These are phyloP conservation scores for Pseudogymnoascus sp. DNA, from an alignment of 2,329 filamentous ascomycete genomes.

Conservation along the genomic window DNA sequence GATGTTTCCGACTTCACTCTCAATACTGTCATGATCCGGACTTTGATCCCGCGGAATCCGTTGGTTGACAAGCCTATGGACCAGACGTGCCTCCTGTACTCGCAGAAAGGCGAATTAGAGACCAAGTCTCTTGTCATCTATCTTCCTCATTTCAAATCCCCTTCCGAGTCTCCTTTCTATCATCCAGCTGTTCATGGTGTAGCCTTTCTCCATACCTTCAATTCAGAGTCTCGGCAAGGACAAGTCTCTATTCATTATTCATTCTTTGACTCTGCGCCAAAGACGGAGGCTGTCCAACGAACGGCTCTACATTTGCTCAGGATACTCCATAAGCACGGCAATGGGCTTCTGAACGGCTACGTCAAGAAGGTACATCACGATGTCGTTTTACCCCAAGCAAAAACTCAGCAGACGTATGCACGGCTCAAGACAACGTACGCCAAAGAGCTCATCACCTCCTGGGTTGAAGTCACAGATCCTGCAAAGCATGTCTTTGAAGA, in stretches of 20 bases:
- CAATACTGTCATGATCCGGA: slow-evolving; percentile 61
- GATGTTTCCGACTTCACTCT: slow-evolving; percentile 40
- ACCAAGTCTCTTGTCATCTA: slow-evolving; percentile 59
- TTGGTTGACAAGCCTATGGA: slow-evolving; percentile 65
- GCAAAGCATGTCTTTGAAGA: slow-evolving; percentile 94
- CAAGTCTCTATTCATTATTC: slow-evolving; percentile 53
- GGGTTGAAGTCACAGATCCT: slow-evolving; percentile 83
- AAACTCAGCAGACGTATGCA: slow-evolving; percentile 75
- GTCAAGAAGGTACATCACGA: slow-evolving; percentile 81
- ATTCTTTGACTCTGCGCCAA: slow-evolving; percentile 35
- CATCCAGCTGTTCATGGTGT: slow-evolving; percentile 70
- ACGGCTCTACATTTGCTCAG: slow-evolving; percentile 62
- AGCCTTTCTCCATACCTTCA: slow-evolving; percentile 66
- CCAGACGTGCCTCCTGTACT: slow-evolving; percentile 75
- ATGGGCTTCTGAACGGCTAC: slow-evolving; percentile 57
- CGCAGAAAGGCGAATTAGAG: slow-evolving; percentile 23
- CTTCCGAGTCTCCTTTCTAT: slow-evolving; percentile 71
- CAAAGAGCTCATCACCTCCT: slow-evolving; percentile 57
- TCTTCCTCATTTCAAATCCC: slow-evolving; percentile 58
- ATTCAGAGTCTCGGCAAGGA: slow-evolving; percentile 34
- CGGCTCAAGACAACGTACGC: slow-evolving; percentile 74
- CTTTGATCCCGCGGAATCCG: slow-evolving; percentile 73
- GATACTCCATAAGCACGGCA: slow-evolving; percentile 64
- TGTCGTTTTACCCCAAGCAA: slow-evolving; percentile 63
- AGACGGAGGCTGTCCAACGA: slow-evolving; percentile 45